Evolutionary conservation across 2,329 filamentous ascomycete species (phyloP).

Genomic region (Lomentospora prolificans): DNA sequence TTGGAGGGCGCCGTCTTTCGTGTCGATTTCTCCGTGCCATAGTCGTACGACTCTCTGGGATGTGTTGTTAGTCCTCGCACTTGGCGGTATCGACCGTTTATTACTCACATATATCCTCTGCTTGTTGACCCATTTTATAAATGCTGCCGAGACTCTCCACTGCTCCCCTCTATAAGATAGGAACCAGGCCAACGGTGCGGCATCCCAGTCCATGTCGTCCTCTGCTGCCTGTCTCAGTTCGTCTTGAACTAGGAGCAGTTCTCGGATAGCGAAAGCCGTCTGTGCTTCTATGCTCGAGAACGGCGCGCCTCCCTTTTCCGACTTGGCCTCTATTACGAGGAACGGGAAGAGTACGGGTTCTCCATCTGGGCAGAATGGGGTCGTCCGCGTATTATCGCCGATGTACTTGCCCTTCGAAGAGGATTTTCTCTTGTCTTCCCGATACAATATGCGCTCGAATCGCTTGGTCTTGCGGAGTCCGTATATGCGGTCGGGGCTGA

Average conservation of each 20-base stretch:
- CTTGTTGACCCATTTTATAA: background rate
- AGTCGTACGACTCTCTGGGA: background rate
- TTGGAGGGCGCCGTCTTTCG: conserved; percentile 12
- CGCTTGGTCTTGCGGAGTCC: conserved; percentile 1
- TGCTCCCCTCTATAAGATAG: conserved; percentile 3
- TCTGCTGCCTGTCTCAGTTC: conserved; percentile 2
- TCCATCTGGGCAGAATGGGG: background rate
- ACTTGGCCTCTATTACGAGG: conserved; percentile 12
- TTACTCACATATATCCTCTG: background rate
- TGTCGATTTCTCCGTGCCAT: conserved; percentile 9
- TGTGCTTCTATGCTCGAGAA: conserved; percentile 9
- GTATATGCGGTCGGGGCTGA: background rate
- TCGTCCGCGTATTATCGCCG: background rate
- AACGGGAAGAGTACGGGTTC: conserved; percentile 11
- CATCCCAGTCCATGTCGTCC: background rate
- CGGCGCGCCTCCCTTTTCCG: conserved; percentile 5
- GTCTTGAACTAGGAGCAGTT: conserved; percentile 10
- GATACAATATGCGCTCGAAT: background rate
- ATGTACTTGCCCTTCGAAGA: background rate
- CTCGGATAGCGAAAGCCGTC: conserved; percentile 12
- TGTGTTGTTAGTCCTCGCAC: background rate
- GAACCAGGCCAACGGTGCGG: conserved; percentile 1
- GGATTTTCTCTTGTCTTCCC: background rate
- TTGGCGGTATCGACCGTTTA: background rate
- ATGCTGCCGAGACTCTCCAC: background rate